Evolutionary conservation across 2,329 filamentous ascomycete genomes (phyloP).

Genomic region (Raffaelea ambrosiae): DNA sequence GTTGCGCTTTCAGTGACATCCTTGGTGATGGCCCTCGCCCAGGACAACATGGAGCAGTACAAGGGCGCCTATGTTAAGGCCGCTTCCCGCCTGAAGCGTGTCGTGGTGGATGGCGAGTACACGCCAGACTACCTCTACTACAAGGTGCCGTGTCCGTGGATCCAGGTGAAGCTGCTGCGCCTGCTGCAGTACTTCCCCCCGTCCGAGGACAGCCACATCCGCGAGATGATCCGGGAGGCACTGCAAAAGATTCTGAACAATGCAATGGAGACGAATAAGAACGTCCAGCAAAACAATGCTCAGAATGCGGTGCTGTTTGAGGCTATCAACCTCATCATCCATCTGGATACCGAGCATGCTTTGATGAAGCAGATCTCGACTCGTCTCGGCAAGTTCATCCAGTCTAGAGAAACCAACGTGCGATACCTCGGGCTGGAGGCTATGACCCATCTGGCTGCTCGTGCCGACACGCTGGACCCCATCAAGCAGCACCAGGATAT

Average conservation of each 20-base stretch:
- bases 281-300: conserved; percentile 98
- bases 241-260: conserved; percentile 84
- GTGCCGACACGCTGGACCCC: conserved; percentile 87
- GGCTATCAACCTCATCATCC: conserved; percentile 96
- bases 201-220: conserved; percentile 87
- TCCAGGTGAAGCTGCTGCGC: conserved; percentile 88
- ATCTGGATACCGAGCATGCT: conserved; percentile 87
- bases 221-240: conserved; percentile 84
- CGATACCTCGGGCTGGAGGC: conserved; percentile 92
- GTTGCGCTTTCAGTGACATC: conserved; percentile 94
- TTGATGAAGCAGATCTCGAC: conserved; percentile 95
- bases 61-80: conserved; percentile 92
- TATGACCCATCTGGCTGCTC: conserved; percentile 94
- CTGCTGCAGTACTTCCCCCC: conserved; percentile 94
- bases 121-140: conserved; percentile 93
- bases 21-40: conserved; percentile 84
- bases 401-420: conserved; percentile 94
- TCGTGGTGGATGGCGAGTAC: conserved; percentile 85
- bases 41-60: conserved; percentile 91
- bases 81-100: conserved; percentile 77
- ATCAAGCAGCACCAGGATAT: conserved; percentile 98
- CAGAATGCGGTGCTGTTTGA: conserved; percentile 97
- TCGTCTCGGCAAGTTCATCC: conserved; percentile 87
- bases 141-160: conserved; percentile 98
- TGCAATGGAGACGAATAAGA: conserved; percentile 90